Evolutionary conservation across 2,329 filamentous ascomycete genomes (phyloP), one percentile per base, ranked within the genome.

Genomic region (Phoma sp.): DNA sequence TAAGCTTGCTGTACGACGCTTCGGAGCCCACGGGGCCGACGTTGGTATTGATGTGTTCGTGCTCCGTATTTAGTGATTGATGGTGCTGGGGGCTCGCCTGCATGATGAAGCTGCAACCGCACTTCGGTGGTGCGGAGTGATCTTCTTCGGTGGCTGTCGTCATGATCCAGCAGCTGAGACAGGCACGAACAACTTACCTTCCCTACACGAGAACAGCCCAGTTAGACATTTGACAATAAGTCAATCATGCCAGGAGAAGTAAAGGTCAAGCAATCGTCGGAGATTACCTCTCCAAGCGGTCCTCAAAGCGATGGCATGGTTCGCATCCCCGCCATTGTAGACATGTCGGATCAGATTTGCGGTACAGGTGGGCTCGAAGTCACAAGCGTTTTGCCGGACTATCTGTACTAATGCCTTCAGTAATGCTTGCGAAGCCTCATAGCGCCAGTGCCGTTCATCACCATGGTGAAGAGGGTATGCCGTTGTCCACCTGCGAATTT

Each of bases 371-470:
- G 77, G 83, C n/a, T n/a, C n/a, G n/a, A n/a, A n/a, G n/a, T n/a
- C n/a, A n/a, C n/a, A n/a, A n/a, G n/a, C n/a, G n/a, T n/a, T n/a
- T n/a, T n/a, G n/a, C n/a, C 14, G 11, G 15, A 21, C 7, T n/a
- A n/a, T 4, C 17, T 25, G 15, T 29, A 12, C 21, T 54, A 15
- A 54, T n/a, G 5, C 3, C 11, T 25, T 49, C 59, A 84, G 84
- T 89, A 9, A 80, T 89, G 73, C 83, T 86, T 32, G 84, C 87
- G 2, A 84, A 85, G 59, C 85, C 88, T 6, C 81, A 83, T 46
- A 85, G 84, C 23, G 75, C 81, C 2, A 86, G 86, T 0, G 81
- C 84, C 5, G 79, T 91, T 18, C 87, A 88, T 59, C 88, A 91
- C 64, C 87, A 91, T 64, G 87, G 87, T 48, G 82, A 86, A 66